Conservation (phyloP, 805 yeast species). For the Candida tallmaniae region DNA sequence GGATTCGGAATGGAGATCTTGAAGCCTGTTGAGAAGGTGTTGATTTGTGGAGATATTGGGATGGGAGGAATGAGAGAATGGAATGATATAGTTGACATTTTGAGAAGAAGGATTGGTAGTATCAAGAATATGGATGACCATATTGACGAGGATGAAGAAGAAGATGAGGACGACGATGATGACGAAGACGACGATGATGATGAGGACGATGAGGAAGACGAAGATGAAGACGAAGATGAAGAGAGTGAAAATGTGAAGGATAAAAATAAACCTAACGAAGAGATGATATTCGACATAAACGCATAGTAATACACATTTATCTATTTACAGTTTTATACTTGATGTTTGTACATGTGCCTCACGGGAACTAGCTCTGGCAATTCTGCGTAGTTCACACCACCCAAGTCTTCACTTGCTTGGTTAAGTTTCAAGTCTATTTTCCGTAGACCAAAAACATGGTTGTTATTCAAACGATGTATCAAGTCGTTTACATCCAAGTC, state of each 20-base stretch:
- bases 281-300: slow-evolving; percentile 20
- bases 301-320: too few species aligned
- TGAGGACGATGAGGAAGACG: slow-evolving; percentile 35
- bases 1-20: slow-evolving; percentile 41
- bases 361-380: too few species aligned
- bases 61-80: slow-evolving; percentile 51
- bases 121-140: slow-evolving; percentile 23
- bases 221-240: slow-evolving; percentile 35
- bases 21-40: slow-evolving; percentile 44
- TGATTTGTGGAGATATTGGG: slow-evolving; percentile 46
- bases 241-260: slow-evolving; percentile 23
- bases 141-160: slow-evolving; percentile 20
- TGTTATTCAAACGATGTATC: slow-evolving; percentile 16
- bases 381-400: too few species aligned
- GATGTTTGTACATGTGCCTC: too few species aligned
- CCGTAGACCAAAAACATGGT: slow-evolving; percentile 13
- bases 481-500: slow-evolving; percentile 21
- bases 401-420: background rate
- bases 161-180: slow-evolving; percentile 31
- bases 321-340: too few species aligned
- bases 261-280: slow-evolving; percentile 12
- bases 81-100: slow-evolving; percentile 41
- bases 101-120: slow-evolving; percentile 29
- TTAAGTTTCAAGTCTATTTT: slow-evolving; percentile 3
- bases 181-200: slow-evolving; percentile 36